Percentiles rank a stretch among this genome's conserved stretches.
Conservation (phyloP, 73 alveolate genomes). For the Paraurostyla sp. region DNA sequence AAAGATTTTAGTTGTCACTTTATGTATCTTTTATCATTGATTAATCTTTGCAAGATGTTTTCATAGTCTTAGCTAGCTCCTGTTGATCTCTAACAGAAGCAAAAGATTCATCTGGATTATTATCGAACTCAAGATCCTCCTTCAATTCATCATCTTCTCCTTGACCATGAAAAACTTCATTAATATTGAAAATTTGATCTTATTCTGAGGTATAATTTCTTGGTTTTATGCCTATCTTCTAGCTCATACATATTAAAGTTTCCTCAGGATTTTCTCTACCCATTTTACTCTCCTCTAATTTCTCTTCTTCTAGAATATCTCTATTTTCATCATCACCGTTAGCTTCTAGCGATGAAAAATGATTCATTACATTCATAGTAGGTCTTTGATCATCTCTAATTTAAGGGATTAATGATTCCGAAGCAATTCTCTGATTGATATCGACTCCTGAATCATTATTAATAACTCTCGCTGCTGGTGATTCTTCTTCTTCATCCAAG, state of each 20-base stretch:
- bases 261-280: conserved; percentile 2
- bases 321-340: not conserved
- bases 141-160: not conserved
- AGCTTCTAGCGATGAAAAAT: too few relatives aligned
- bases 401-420: too few relatives aligned
- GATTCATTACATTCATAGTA: too few relatives aligned
- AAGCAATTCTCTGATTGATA: not conserved
- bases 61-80: conserved; percentile 1
- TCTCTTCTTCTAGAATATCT: not conserved
- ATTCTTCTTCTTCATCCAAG: not conserved
- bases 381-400: too few relatives aligned
- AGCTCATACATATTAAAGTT: not conserved
- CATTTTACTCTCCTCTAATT: not conserved
- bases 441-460: not conserved
- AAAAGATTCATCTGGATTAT: not conserved
- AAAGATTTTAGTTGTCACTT: conserved; percentile 68
- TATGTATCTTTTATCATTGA: not conserved
- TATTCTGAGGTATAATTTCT: not conserved
- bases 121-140: not conserved
- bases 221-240: too few relatives aligned
- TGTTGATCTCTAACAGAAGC: conserved; percentile 11
- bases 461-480: not conserved
- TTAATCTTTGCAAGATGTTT: not conserved
- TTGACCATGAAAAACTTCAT: not conserved
- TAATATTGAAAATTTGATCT: not conserved